A percentile compares a stretch with the other conserved stretches of the same genome.
These are phyloP conservation scores for Tephrocybe sp. DNA, from an alignment of 768 basidiomycete species.

Conservation along the genomic window DNA sequence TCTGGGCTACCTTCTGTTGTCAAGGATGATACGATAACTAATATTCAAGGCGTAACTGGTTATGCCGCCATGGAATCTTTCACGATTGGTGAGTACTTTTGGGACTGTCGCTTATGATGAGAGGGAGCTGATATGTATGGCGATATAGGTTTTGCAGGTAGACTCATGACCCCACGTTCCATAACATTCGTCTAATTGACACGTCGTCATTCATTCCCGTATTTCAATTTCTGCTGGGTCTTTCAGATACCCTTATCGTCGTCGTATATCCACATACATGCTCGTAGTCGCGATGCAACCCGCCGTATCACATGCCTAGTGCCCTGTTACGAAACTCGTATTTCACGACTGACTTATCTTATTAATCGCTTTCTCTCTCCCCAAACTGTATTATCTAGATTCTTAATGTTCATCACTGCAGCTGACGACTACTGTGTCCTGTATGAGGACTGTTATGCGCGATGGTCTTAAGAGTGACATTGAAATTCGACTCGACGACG, in stretches of 20 bases:
- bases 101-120: not conserved
- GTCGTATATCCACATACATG: conserved; percentile 21
- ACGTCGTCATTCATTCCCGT: conserved; percentile 16
- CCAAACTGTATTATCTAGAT: conserved; percentile 33
- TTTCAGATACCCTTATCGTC: conserved; percentile 19
- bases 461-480: too few species aligned
- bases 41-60: conserved; percentile 28
- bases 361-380: conserved; percentile 18
- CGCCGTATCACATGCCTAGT: conserved; percentile 12
- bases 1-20: conserved; percentile 71
- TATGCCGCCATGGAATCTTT: conserved; percentile 27
- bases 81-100: conserved; percentile 16
- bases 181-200: conserved; percentile 11
- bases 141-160: conserved; percentile 12
- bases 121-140: not conserved
- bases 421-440: conserved; percentile 6
- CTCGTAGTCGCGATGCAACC: conserved; percentile 13
- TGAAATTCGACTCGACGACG: not conserved
- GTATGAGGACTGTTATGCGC: too few species aligned
- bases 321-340: conserved; percentile 22
- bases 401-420: conserved; percentile 25
- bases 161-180: conserved; percentile 8
- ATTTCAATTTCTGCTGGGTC: conserved; percentile 8
- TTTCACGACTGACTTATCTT: conserved; percentile 26
- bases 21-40: conserved; percentile 44